phyloP scores from a whole-genome alignment of 2,329 filamentous ascomycete genomes.

The Furcasterigmium sp. region DNA sequence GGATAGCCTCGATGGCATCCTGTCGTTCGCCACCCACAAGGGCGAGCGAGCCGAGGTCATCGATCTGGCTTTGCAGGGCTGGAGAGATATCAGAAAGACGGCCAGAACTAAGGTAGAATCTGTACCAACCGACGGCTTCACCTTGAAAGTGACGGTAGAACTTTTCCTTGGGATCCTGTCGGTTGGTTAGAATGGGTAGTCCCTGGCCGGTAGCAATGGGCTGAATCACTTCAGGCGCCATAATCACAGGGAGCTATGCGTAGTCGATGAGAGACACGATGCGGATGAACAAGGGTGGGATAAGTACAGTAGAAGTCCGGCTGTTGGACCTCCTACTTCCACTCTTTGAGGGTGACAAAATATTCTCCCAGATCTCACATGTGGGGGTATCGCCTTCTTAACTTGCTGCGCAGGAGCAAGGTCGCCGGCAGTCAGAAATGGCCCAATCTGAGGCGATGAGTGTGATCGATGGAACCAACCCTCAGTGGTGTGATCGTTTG shows the following conservation, averaged over 20 bases:
- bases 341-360: too few relatives aligned
- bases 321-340: too few relatives aligned
- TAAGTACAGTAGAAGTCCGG: background rate
- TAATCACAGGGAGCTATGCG: constrained; percentile 2
- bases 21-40: constrained; percentile 66
- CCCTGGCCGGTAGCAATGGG: constrained; percentile 7
- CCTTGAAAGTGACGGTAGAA: constrained; percentile 83
- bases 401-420: too few relatives aligned
- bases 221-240: constrained; percentile 14
- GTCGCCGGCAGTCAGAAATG: too few relatives aligned
- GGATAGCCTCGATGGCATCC: constrained; percentile 74
- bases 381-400: too few relatives aligned
- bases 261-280: background rate
- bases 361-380: too few relatives aligned
- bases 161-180: constrained; percentile 60
- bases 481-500: too few relatives aligned
- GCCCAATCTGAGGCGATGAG: too few relatives aligned
- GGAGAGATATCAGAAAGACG: constrained; percentile 5
- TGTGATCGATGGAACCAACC: too few relatives aligned
- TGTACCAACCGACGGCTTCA: constrained; percentile 59
- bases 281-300: background rate
- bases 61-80: constrained; percentile 56
- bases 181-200: constrained; percentile 18
- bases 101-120: background rate
- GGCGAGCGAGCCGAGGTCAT: constrained; percentile 38